A percentile compares a stretch with the other conserved stretches of the same genome.
phyloP scores from a whole-genome alignment of 2,329 filamentous ascomycete species.

The Trichophyton schoenleinii region DNA sequence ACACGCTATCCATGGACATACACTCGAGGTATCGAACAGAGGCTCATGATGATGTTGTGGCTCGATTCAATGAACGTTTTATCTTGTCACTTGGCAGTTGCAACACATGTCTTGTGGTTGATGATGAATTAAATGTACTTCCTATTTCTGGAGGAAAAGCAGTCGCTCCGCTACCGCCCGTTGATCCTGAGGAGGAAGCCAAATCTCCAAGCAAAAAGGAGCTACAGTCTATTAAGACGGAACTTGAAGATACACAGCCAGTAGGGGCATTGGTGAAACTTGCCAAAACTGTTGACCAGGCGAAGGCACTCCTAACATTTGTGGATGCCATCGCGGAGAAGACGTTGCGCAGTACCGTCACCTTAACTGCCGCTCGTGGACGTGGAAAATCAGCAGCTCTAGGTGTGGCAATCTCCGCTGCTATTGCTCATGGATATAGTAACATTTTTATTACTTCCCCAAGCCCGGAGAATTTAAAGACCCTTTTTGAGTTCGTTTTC shows the following conservation, averaged over 20 bases:
- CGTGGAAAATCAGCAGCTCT: conserved; percentile 94
- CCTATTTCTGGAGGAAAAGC: conserved; percentile 92
- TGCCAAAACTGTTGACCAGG: conserved; percentile 85
- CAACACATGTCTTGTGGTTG: conserved; percentile 85
- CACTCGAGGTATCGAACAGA: conserved; percentile 94
- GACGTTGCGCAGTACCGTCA: conserved; percentile 83
- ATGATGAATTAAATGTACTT: conserved; percentile 93
- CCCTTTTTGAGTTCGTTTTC: conserved; percentile 94
- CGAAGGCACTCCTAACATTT: conserved; percentile 91
- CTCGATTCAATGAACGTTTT: conserved; percentile 95
- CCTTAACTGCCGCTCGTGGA: conserved; percentile 83
- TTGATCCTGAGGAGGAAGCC: conserved; percentile 59
- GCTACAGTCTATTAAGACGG: conserved; percentile 76
- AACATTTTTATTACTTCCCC: conserved; percentile 99
- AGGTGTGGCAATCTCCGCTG: conserved; percentile 85
- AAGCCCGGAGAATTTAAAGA: conserved; percentile 96
- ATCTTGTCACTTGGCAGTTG: conserved; percentile 91
- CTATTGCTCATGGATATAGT: conserved; percentile 90
- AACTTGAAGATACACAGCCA: conserved; percentile 70
- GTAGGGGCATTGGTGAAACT: conserved; percentile 73
- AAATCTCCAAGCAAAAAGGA: conserved; percentile 59
- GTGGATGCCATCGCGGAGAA: conserved; percentile 95
- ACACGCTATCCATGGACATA: conserved; percentile 94
- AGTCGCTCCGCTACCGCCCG: conserved; percentile 68
- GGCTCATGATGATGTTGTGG: conserved; percentile 86